Evolutionary conservation across 2,329 filamentous ascomycete genomes (phyloP), one percentile per base, ranked within the genome.

Genomic region (Hypoxylon sp.): DNA sequence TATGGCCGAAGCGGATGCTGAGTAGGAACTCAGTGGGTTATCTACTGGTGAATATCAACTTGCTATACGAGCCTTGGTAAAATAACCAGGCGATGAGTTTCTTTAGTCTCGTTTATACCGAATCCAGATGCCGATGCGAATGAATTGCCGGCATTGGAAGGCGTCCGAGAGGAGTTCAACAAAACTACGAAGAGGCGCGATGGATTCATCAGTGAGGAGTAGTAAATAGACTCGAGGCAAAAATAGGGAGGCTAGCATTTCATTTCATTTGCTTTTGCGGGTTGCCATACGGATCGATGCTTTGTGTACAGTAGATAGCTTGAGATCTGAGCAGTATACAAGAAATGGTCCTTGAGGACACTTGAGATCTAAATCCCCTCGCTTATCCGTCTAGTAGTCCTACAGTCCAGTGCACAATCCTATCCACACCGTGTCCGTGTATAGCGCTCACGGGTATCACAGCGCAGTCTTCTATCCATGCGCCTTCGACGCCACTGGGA

Each of bases 381-480:
- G 17, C 32, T 67, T 30, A 77, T 17, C 82, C 83, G 69, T 90
- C 87, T 62, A 95, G 80, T 61, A 95, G 77, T 14, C 88, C 88
- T 53, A 94, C 86, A 1, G 90, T 91, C 83, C 92, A 89, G 73
- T 93, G 89, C 19, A 92, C 86, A 61, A 96, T 89, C 48, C 86
- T 83, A 58, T 93, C 89, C 7, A 97, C 90, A 2, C 95, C 94
- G 77, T 98, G 90, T 4, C 92, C 93, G 63, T 91, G 88, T 68
- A 98, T 97, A 51, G 95, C 96, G 78, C 94, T 97, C 51, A 98
- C 90, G 0, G 96, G 96, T 65, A 98, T 89, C 19, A 88, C 92
- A 21, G 87, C 84, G 32, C 92, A 86, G 83, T 90, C 80, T 80
- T 85, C 79, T 76, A 82, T 80, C 90, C 90, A 87, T 7, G 84